Base-by-base conservation (phyloP, 306 rosid genomes). In the Argentina anserina region DNA sequence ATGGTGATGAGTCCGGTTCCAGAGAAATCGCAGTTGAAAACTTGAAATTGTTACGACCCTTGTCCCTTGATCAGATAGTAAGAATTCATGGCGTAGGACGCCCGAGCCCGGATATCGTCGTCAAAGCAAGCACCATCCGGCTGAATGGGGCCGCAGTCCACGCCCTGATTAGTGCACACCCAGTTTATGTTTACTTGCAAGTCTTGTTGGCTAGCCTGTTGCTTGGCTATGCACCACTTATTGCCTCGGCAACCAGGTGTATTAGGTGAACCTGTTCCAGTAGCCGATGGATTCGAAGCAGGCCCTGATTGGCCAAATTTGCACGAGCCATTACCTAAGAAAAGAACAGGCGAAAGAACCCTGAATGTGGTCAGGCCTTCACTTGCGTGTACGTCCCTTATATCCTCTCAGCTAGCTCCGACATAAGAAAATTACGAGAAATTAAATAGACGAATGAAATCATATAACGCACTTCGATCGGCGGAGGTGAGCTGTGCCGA, bases 21-120 rank as follows among this genome's bases (percentile, higher is more conserved):
- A 9, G 92, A 65, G 84, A 93, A 93, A 77, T 93, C 89, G 39
- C 97, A 93, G 73, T 89, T 80, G 84, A 42, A 87, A 26, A 79
- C 36, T 3, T 33, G 4, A n/a, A n/a, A n/a, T n/a, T 79, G 20
- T 83, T 46, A 70, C 81, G 82, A 5, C 96, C 98, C n/a, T 76
- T 49, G 82, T 3, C 96, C 98, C n/a, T 76, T 49, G 79, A 75
- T 71, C 10, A 87, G 92, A 25, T 80, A 93, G 69, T 47, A 47
- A 20, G 55, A 47, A 47, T 47, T 47, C 55, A 47, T 47, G 55
- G 55, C 55, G 55, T 47, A 47, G 23, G 55, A 47, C 10, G 9
- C 55, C 21, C 23, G 55, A 18, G 55, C 55, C 9, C 55, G 9
- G 23, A 47, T n/a, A 47, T 47, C 55, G 1, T 6, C 9, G 18